phyloP scores from a whole-genome alignment of 176 grass and related monocot genomes.

The Stipa capillata region DNA sequence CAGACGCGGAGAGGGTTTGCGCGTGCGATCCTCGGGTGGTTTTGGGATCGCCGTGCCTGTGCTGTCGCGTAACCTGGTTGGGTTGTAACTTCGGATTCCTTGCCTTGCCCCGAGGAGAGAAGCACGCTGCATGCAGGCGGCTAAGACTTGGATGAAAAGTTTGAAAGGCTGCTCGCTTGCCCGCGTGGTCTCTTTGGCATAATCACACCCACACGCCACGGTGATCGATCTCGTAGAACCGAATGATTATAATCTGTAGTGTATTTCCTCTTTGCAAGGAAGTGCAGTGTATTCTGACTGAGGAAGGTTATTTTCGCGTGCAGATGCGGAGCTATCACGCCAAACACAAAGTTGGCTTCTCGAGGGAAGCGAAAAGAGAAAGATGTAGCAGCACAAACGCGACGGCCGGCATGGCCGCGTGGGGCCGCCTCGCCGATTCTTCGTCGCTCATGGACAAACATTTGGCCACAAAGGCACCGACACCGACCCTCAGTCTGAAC shows the following conservation, averaged over 20 bases:
- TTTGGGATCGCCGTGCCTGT: conserved; percentile 35
- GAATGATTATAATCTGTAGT: background rate
- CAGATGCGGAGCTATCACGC: background rate
- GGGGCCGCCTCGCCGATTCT: background rate
- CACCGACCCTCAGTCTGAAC: background rate
- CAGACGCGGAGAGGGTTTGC: background rate
- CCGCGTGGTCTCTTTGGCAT: conserved; percentile 35
- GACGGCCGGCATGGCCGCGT: background rate
- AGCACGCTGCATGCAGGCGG: background rate
- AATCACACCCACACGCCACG: conserved; percentile 25
- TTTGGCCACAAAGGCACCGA: conserved; percentile 22
- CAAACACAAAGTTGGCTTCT: background rate
- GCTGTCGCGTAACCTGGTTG: background rate
- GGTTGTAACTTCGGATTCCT: conserved; percentile 26
- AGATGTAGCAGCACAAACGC: background rate
- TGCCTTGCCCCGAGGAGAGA: conserved; percentile 43
- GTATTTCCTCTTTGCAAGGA: background rate
- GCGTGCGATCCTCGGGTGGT: background rate
- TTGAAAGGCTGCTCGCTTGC: conserved; percentile 19
- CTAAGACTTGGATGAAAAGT: conserved; percentile 37
- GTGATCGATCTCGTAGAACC: background rate
- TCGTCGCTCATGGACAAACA: background rate
- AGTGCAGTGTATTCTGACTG: background rate
- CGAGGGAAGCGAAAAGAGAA: conserved; percentile 1
- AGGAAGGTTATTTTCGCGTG: background rate